These are phyloP conservation scores for Dysphania ambrosioides DNA, from an alignment of 148 eudicot species.

Conservation along the genomic window DNA sequence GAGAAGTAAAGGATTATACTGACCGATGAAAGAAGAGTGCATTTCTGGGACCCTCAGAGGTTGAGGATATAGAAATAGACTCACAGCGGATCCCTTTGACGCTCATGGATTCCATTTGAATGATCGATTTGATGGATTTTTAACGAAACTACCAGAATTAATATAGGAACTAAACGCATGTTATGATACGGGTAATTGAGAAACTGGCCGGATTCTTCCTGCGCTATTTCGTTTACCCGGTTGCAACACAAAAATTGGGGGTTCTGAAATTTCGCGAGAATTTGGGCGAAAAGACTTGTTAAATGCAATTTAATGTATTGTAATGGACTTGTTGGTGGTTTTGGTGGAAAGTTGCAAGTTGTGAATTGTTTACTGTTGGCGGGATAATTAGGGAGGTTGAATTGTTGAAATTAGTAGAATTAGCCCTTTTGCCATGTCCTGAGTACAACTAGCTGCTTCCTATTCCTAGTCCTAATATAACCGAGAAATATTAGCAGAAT, in stretches of 20 bases:
- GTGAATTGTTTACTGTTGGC: neutral
- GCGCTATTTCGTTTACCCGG: neutral
- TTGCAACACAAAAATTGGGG: neutral
- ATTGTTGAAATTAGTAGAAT: too few relatives aligned
- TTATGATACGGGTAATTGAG: neutral
- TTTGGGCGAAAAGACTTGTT: neutral
- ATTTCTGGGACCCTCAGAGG: neutral
- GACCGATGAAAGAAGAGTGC: constrained; percentile 31
- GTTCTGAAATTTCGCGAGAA: neutral
- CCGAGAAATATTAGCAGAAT: too few relatives aligned
- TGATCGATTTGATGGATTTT: neutral
- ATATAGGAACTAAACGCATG: neutral
- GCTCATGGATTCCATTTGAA: constrained; percentile 1
- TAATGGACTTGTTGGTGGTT: neutral
- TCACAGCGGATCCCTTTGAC: constrained; percentile 20
- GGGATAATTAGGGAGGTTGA: neutral
- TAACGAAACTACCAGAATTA: neutral
- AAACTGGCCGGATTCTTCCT: constrained; percentile 10
- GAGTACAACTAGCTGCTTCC: too few relatives aligned
- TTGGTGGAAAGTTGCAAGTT: neutral
- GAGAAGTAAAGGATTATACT: neutral
- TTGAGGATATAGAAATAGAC: constrained; percentile 9
- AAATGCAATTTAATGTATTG: too few relatives aligned
- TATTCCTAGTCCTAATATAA: too few relatives aligned
- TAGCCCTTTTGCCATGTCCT: too few relatives aligned